Base-by-base conservation (phyloP, 2,329 filamentous ascomycete genomes). In the Xylaria sp. region DNA sequence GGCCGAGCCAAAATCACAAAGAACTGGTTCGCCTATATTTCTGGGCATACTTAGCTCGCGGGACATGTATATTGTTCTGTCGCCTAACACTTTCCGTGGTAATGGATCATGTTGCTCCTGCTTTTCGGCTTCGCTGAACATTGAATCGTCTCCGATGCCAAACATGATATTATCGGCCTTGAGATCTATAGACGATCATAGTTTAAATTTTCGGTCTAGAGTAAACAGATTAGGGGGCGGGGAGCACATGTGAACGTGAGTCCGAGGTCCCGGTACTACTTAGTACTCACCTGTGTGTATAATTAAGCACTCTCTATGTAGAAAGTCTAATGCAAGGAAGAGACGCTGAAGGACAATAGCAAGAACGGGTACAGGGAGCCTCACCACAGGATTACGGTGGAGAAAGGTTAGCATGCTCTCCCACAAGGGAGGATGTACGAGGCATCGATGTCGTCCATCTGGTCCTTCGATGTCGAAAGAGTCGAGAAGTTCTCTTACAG, bases 1-100 rank as follows among this genome's bases (percentile, higher is more conserved):
- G 9, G 82, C 83, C 0, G 82, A 82, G 13, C 84, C 83, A 68
- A 87, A 83, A 68, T 87, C 84, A 64, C 84, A 84, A 6, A 69
- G 64, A 45, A 68, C 65, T 17, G 57, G 61, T 45, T 69, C 73
- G 0, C 80, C 79, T 31, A 66, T 61, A 7, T 69, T 50, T 5
- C 65, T 69, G 61, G 4, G 60, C 49, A 66, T 63, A 27, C 44
- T n/a, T 17, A 85, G 76, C 22, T 78, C 71, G 3, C 78, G 80
- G 4, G 82, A 85, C 0, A 73, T 20, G 62, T 85, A 85, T 4
- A 85, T 81, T 3, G 36, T 74, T 69, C 80, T 77, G 20, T 75
- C 80, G 10, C 79, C 78, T 3, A 81, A 2, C 9, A 79, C 67
- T 60, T 86, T 86, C 13, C 82, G 75, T 0, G 82, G 80, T 20